Conservation (phyloP, 2,329 filamentous ascomycete genomes). For the Hypoxylon sp. region DNA sequence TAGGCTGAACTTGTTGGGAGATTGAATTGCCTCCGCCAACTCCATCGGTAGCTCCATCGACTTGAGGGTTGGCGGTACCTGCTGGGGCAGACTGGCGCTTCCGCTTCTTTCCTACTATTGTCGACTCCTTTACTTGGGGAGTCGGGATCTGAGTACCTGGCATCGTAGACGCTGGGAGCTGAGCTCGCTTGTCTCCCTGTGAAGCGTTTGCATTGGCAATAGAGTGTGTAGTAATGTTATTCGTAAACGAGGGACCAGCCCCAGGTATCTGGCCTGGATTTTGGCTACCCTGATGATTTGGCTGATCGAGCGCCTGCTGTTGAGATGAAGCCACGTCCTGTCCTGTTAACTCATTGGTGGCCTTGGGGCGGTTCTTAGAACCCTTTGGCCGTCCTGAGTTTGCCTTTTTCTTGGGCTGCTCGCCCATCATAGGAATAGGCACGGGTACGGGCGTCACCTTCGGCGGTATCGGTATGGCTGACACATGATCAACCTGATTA, state of each 20-base stretch:
- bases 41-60: slow-evolving; percentile 34
- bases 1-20: slow-evolving; percentile 44
- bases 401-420: slow-evolving; percentile 51
- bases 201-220: slow-evolving; percentile 36
- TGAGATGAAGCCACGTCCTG: slow-evolving; percentile 33
- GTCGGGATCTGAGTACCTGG: slow-evolving; percentile 37
- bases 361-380: slow-evolving; percentile 56
- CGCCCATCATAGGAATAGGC: slow-evolving; percentile 49
- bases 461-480: slow-evolving; percentile 46
- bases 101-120: slow-evolving; percentile 54
- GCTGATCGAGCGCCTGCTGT: slow-evolving; percentile 33
- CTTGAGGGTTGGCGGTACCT: slow-evolving; percentile 28
- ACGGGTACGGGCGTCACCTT: slow-evolving; percentile 53
- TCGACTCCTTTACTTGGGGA: slow-evolving; percentile 51
- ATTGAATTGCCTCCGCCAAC: slow-evolving; percentile 27
- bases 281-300: slow-evolving; percentile 28
- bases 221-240: slow-evolving; percentile 34
- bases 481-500: slow-evolving; percentile 28
- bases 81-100: slow-evolving; percentile 51
- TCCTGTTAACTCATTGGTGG: slow-evolving; percentile 31
- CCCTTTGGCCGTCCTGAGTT: slow-evolving; percentile 57
- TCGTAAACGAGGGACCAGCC: slow-evolving; percentile 32
- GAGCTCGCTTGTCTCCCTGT: slow-evolving; percentile 45
- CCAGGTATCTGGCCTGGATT: slow-evolving; percentile 32
- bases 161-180: slow-evolving; percentile 32